Base-by-base conservation (phyloP, 1,284 basidiomycete genomes). In the Microbotryum saponariae region DNA sequence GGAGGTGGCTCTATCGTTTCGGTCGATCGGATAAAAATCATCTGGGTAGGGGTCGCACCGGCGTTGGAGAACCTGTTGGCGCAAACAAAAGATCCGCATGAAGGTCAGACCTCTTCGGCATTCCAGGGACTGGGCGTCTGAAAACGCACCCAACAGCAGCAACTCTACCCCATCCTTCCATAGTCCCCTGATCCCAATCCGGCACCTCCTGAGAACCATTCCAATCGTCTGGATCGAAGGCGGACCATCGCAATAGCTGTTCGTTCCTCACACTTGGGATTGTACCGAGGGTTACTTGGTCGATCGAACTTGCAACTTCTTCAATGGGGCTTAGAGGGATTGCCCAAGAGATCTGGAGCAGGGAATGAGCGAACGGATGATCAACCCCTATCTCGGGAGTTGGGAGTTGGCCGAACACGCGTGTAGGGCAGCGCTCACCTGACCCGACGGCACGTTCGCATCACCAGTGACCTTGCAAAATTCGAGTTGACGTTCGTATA, bases 381-480 rank as follows among this genome's bases (percentile, higher is more conserved):
- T 42, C 37, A 42, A 12, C 37, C 37, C 37, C 37, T 42, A 18
- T 42, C 37, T 18, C 12, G 14, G 37, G 16, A 62, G 47, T 23
- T 59, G 46, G 1, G 61, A 59, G 47, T 27, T 58, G 46, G 1
- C 61, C 56, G 47, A 62, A n/a, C 60, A 58, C 61, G 3, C 51
- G 51, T 9, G 55, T 57, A 45, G 27, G 29, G n/a, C 23, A 6
- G 16, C 31, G 9, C 18, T 18, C 0, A 51, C 54, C 52, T 66
- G 61, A 0, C 68, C 68, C 2, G 65, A 60, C 10, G 65, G 65
- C 4, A 69, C 65, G 56, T 69, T 69, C 6, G 61, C 29, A 21
- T 69, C 68, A 20, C 68, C 68, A 1, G 68, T 69, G 5, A 67
- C 55, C 23, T 69, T 69, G 27, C 60, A 62, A 47, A 60, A 64